Evolutionary conservation across 371 early-diverging fungal genomes (phyloP).

Genomic region (Rhizopus microsporus): DNA sequence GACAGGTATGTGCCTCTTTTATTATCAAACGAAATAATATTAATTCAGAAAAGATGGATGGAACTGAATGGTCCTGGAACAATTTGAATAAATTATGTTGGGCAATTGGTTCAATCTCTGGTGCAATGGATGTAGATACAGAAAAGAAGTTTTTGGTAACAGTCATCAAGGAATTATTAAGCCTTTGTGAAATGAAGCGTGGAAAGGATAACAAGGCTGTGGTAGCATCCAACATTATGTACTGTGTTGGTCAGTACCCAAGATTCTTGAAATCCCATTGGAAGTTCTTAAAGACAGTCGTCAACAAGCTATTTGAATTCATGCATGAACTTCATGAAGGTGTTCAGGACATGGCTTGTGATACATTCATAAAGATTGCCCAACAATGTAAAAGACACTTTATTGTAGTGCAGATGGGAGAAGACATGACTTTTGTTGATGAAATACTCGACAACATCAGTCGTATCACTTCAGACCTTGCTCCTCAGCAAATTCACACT

Average conservation of each 20-base stretch:
- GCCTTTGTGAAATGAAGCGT: conserved; percentile 90
- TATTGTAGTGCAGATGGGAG: conserved; percentile 85
- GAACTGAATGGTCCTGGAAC: conserved; percentile 93
- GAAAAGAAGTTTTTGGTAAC: conserved; percentile 98
- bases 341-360: conserved; percentile 99
- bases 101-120: conserved; percentile 99
- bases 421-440: conserved; percentile 88
- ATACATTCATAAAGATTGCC: conserved; percentile 98
- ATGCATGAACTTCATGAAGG: conserved; percentile 99
- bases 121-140: conserved; percentile 93
- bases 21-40: neutral
- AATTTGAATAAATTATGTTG: conserved; percentile 98
- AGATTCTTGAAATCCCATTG: conserved; percentile 98
- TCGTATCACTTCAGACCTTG: conserved; percentile 83
- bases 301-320: conserved; percentile 99
- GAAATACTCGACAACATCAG: conserved; percentile 85
- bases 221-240: conserved; percentile 99
- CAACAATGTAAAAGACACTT: conserved; percentile 97
- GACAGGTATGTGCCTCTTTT: conserved; percentile 65
- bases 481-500: conserved; percentile 91
- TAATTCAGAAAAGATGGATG: conserved; percentile 70
- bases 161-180: conserved; percentile 96
- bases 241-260: conserved; percentile 99
- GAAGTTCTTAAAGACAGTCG: conserved; percentile 99
- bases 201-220: conserved; percentile 99